Evolutionary conservation across 495 filamentous ascomycete genomes (phyloP).

Genomic region (Endocarpon pusillum): DNA sequence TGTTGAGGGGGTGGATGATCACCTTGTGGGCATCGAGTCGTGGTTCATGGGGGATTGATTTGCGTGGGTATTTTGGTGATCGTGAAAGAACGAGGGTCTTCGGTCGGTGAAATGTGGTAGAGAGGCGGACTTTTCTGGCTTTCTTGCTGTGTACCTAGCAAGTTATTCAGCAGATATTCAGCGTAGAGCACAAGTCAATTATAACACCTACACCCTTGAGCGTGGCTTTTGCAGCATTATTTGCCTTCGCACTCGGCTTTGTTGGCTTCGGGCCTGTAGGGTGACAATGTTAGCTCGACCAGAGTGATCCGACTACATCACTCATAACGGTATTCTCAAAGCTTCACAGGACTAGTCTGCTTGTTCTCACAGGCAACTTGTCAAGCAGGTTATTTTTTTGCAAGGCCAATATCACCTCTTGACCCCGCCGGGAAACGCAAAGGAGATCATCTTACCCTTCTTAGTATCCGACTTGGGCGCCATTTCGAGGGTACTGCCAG

Average conservation of each 20-base stretch:
- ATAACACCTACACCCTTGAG: conserved; percentile 63
- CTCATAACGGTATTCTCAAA: conserved; percentile 10
- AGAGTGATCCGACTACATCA: background rate
- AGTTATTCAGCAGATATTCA: conserved; percentile 13
- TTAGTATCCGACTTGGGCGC: conserved; percentile 48
- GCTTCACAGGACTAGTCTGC: no score
- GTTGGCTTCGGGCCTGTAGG: conserved; percentile 46
- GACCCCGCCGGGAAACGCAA: no score
- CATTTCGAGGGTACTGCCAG: conserved; percentile 54
- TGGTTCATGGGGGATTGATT: conserved; percentile 75
- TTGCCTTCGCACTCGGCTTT: conserved; percentile 62
- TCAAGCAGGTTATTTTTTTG: no score
- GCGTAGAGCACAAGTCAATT: conserved; percentile 2
- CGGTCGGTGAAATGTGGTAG: conserved; percentile 92
- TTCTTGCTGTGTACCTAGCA: conserved; percentile 63
- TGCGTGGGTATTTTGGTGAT: conserved; percentile 89
- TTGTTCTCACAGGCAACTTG: no score
- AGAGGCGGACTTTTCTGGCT: conserved; percentile 76
- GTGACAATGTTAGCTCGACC: no score
- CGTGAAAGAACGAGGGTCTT: conserved; percentile 87
- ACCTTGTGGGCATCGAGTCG: conserved; percentile 88
- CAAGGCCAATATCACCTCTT: no score
- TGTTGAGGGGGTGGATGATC: conserved; percentile 75
- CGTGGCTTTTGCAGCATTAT: conserved; percentile 81
- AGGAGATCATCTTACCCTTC: conserved; percentile 41